Evolutionary conservation across 305 asterid genomes (phyloP).

Genomic region (Plantago coronopus): DNA sequence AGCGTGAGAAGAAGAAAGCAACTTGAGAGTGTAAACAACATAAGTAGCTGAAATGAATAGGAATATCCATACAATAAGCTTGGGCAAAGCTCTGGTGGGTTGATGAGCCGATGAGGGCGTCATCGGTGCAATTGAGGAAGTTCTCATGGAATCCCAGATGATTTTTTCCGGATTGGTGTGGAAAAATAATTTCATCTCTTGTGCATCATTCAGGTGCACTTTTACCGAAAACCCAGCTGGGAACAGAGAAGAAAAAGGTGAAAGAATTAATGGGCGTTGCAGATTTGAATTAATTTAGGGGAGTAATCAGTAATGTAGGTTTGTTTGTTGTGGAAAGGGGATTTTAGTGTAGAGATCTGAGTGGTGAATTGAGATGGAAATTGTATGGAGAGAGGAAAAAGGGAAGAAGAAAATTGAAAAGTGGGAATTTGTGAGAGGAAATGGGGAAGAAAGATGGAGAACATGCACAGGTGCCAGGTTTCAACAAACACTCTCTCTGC

Average conservation of each 20-base stretch:
- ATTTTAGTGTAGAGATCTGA: too few species aligned
- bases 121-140: background rate
- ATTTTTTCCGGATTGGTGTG: background rate
- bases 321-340: too few species aligned
- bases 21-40: slow-evolving; percentile 7
- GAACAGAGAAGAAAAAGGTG: background rate
- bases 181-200: slow-evolving; percentile 4
- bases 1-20: background rate
- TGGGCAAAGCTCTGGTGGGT: slow-evolving; percentile 2
- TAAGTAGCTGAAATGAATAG: slow-evolving; percentile 6
- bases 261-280: background rate
- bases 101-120: background rate
- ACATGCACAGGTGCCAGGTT: background rate
- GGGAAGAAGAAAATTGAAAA: background rate
- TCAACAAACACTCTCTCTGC: too few species aligned
- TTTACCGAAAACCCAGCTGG: slow-evolving; percentile 2
- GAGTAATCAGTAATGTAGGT: too few species aligned
- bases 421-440: background rate
- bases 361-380: too few species aligned
- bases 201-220: background rate
- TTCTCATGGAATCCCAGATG: slow-evolving; percentile 8
- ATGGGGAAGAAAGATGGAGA: background rate
- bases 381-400: background rate
- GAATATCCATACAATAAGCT: slow-evolving; percentile 9
- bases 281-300: too few species aligned